A percentile compares a stretch with the other conserved stretches of the same genome.
phyloP scores from a whole-genome alignment of 2,329 filamentous ascomycete genomes.

The Ophiognomonia clavigignenti-juglandacearum region DNA sequence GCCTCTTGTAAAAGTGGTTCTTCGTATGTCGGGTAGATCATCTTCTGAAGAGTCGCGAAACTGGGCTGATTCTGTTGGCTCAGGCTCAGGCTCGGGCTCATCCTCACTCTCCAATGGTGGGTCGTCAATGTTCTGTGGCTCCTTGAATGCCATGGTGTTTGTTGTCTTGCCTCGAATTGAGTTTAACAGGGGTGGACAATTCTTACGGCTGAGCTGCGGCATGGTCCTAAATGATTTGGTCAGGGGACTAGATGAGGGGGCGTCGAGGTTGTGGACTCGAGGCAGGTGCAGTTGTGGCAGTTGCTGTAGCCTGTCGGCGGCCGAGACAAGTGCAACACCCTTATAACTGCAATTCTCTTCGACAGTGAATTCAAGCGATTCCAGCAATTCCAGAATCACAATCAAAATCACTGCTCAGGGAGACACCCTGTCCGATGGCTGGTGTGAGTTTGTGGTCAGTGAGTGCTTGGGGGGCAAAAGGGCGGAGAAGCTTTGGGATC shows the following conservation, averaged over 20 bases:
- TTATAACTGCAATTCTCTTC: background rate
- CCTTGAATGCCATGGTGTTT: slow-evolving; percentile 4
- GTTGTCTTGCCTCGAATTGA: slow-evolving; percentile 1
- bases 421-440: too few relatives aligned
- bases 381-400: background rate
- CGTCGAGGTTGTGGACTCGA: background rate
- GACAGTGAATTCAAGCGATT: background rate
- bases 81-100: too few relatives aligned
- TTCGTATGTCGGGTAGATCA: slow-evolving; percentile 28
- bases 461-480: too few relatives aligned
- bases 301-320: too few relatives aligned
- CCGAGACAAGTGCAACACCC: background rate
- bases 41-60: slow-evolving; percentile 18
- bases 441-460: too few relatives aligned
- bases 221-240: too few relatives aligned
- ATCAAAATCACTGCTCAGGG: too few relatives aligned
- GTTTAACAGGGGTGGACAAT: background rate
- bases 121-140: slow-evolving; percentile 21
- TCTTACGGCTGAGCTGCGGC: too few relatives aligned
- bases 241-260: background rate
- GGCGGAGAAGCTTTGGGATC: too few relatives aligned
- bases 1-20: slow-evolving; percentile 26
- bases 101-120: slow-evolving; percentile 22
- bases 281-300: background rate
- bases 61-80: too few relatives aligned